Base-by-base conservation (phyloP, 768 basidiomycete genomes). In the Serpula lacrymans region DNA sequence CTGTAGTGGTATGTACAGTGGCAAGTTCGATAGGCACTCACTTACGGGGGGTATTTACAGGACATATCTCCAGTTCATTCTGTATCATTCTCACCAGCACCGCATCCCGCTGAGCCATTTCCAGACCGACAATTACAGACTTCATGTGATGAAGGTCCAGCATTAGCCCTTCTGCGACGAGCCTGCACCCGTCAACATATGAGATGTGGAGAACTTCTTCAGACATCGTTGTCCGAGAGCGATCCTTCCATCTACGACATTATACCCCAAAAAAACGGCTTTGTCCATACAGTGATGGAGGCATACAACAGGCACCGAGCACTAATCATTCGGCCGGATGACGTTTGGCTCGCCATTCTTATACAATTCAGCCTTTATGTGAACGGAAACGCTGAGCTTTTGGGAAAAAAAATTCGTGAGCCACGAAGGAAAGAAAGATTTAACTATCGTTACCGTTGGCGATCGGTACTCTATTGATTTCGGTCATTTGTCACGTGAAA, bases 331-430 rank as follows among this genome's bases (percentile, higher is more conserved):
- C 49, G 70, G 10, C 70, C 69, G 1, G 70, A 72, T 39, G 70
- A 72, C 44, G 56, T 71, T 17, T 72, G 70, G 70, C 52, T 67
- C 3, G 63, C 69, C 1, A 70, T 72, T 31, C 43, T 69, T 5
- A 52, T 47, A n/a, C 68, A 70, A 32, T 50, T 69, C 45, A 66
- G 54, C 39, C 55, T 64, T 43, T 67, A 48, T 33, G 53, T 64
- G 17, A 54, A 55, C 36, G 54, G 50, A 11, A 49, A 62, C 33
- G 46, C 57, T 5, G 66, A 68, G 35, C 54, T 57, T 1, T 49
- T 70, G 11, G 54, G 67, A 5, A 28, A 46, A n/a, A 2, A 44
- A 56, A 7, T 70, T 71, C 39, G 65, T 68, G 2, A 49, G 51
- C 2, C 67, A 66, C 20, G 53, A 60, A 13, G 67, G 55, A 6